Conservation (phyloP, 192 early-diverging fungal species). For the Gryganskiella cystojenkinii region DNA sequence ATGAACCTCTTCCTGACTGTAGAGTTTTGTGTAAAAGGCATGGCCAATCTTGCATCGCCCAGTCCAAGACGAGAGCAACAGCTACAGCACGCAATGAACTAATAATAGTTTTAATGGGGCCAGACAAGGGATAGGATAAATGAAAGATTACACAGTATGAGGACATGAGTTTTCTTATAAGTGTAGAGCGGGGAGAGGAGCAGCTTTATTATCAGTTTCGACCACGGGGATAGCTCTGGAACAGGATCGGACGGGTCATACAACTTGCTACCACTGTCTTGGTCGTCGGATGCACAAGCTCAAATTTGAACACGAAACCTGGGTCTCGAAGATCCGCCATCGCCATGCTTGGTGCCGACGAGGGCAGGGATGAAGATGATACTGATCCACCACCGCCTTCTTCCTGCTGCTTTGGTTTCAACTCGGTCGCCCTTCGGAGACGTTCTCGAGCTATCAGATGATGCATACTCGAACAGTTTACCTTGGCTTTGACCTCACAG, state of each 20-base stretch:
- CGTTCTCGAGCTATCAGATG: constrained; percentile 22
- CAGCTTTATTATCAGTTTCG: neutral
- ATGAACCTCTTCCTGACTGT: too few relatives aligned
- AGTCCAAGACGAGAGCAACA: too few relatives aligned
- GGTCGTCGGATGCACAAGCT: constrained; percentile 27
- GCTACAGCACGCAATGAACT: too few relatives aligned
- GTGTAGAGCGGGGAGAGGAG: too few relatives aligned
- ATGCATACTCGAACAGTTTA: constrained; percentile 45
- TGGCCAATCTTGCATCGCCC: too few relatives aligned
- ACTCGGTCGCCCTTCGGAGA: neutral
- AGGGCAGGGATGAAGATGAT: neutral
- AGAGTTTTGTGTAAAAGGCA: too few relatives aligned
- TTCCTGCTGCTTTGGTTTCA: neutral
- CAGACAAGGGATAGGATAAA: too few relatives aligned
- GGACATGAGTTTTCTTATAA: neutral
- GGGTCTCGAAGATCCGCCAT: constrained; percentile 18
- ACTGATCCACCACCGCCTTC: neutral
- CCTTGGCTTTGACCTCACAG: constrained; percentile 40
- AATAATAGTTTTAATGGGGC: too few relatives aligned
- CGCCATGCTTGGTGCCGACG: neutral
- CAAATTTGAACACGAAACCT: constrained; percentile 46
- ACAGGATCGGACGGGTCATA: constrained; percentile 25
- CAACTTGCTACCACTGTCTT: constrained; percentile 22
- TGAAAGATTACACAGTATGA: neutral
- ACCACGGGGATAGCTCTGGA: constrained; percentile 48